Evolutionary conservation across 139 green algal genomes (phyloP), one percentile per base, ranked within the genome.

Genomic region (Penium margaritaceum): DNA sequence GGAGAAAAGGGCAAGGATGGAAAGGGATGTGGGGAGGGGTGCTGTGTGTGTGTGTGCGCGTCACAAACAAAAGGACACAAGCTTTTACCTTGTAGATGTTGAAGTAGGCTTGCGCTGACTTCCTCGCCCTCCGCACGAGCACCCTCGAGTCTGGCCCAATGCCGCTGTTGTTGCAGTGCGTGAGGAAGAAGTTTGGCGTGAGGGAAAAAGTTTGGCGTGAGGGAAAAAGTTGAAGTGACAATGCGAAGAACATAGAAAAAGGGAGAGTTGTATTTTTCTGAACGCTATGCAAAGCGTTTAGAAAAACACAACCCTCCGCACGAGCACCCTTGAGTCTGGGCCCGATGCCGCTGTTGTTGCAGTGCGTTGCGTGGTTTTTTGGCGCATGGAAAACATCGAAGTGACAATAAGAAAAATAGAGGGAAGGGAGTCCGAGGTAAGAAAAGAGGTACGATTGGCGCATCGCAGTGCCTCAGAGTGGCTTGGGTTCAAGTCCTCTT

Each of bases 71-170:
- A n/a, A n/a, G n/a, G n/a, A n/a, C n/a, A n/a, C n/a, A n/a, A n/a
- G n/a, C n/a, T n/a, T n/a, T n/a, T 68, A 75, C 71, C 67, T 96
- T 85, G 82, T 97, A 98, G 63, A 92, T 82, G 24, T 85, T 83
- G 70, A 90, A 92, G 85, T 99, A 99, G 0, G 85, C 75, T 74
- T 92, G 85, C 5, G 90, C 91, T 34, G 80, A 85, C 81, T 97
- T 96, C 19, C 92, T 72, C 5, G 89, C 86, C 62, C 94, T 95
- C 19, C 93, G 82, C 39, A 98, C 92, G 0, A 99, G 86, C 37
- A 99, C 90, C 7, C 94, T 72, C 64, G 90, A 95, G 84, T 99
- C 94, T 44, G 94, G 92, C 1, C 94, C 94, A 94, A 99, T 98
- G 75, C 94, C 94, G 63, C 85, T 79, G 70, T n/a, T 30, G 19